Evolutionary conservation across 768 basidiomycete genomes (phyloP), one percentile per base, ranked within the genome.

Genomic region (Pleurotus pulmonarius): DNA sequence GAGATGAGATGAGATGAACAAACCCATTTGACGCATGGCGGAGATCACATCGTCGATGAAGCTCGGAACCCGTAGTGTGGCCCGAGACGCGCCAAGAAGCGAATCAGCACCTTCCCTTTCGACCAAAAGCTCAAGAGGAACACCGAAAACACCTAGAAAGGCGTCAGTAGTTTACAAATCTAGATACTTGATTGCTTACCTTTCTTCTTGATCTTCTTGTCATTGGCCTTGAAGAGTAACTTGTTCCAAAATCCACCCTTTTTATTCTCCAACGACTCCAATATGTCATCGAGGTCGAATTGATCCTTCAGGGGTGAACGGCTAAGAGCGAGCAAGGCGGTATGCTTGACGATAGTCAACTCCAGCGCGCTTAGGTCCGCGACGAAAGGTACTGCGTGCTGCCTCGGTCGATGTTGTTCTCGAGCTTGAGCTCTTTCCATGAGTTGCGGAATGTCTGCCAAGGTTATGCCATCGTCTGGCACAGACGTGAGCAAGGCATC

Each of bases 21-120:
- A 40, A 97, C 96, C 96, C 97, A 98, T 98, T 70, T 98, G 95
- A 67, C 90, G 82, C 97, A 99, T 98, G 9, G 97, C 94, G 49
- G 94, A 96, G 46, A 99, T 85, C 58, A 97, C 92, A 66, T 99
- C 97, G 69, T 99, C 97, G 56, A 99, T 92, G 69, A 99, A 98
- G 70, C 93, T 98, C 12, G 97, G 97, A 18, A 99, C 88, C 62
- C 92, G 80, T 60, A 99, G 66, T 5, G 92, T 83, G 37, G 83
- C 86, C 37, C 90, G 83, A 5, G 94, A 92, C 20, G 92, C 91
- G 16, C 96, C 97, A 52, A 92, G 84, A 60, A 94, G 73, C 16
- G 96, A 97, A 73, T 99, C 97, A n/a, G 91, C 87, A 5, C 97
- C 96, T 69, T 96, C 94, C 60, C 88, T 81, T 61, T 98, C 95